phyloP scores from a whole-genome alignment of 306 rosid genomes.

The Fragaria nilgerrensis region DNA sequence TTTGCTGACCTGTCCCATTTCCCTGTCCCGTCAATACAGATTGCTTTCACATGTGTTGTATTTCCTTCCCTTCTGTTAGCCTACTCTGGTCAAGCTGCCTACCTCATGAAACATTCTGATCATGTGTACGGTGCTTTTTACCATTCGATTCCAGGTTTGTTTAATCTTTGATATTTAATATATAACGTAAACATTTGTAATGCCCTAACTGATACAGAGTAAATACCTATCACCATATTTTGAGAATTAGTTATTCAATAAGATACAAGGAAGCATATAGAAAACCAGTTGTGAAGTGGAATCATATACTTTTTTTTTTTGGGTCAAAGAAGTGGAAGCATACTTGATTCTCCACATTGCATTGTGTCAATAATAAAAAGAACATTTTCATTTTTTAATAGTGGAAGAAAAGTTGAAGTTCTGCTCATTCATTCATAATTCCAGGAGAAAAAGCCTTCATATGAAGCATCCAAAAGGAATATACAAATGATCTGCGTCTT shows the following conservation, averaged over 20 bases:
- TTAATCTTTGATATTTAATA: neutral
- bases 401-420: neutral
- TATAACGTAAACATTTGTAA: neutral
- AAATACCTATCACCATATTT: neutral
- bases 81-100: conserved; percentile 20
- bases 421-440: neutral
- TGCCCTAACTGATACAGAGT: neutral
- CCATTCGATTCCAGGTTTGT: conserved; percentile 91
- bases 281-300: neutral
- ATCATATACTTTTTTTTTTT: too few species aligned
- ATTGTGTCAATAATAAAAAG: neutral
- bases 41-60: conserved; percentile 65
- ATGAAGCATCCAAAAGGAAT: neutral
- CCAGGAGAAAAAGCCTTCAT: neutral
- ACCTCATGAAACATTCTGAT: conserved; percentile 39
- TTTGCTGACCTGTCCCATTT: conserved; percentile 66
- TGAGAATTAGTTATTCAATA: neutral
- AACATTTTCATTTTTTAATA: neutral
- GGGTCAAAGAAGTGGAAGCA: neutral
- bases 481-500: neutral
- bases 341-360: neutral
- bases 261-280: neutral
- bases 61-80: conserved; percentile 66
- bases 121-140: conserved; percentile 70
- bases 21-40: conserved; percentile 61